phyloP scores from a whole-genome alignment of 2,329 filamentous ascomycete genomes.

The Penicillium fuscoglaucum region DNA sequence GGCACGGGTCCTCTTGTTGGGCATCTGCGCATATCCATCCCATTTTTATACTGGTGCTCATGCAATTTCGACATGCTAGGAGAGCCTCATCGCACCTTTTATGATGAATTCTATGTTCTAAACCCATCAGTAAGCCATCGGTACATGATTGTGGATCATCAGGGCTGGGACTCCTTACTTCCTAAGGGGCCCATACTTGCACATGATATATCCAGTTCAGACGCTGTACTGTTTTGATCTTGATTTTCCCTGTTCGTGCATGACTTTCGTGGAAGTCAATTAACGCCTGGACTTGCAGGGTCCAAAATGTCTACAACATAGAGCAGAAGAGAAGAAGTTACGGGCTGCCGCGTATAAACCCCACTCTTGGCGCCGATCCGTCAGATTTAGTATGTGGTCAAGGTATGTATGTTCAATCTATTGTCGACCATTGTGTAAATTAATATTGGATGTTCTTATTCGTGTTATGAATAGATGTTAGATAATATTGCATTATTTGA shows the following conservation, averaged over 20 bases:
- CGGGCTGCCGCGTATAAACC: constrained; percentile 1
- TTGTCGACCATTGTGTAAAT: neutral
- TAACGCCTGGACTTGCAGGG: neutral
- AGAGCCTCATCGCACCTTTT: constrained; percentile 6
- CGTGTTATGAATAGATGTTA: neutral
- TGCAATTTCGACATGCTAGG: constrained; percentile 1
- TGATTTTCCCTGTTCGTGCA: neutral
- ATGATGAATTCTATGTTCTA: neutral
- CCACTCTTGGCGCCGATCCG: constrained; percentile 7
- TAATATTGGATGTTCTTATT: neutral
- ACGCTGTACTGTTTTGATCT: neutral
- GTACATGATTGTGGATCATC: neutral
- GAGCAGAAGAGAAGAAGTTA: neutral
- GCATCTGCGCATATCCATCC: neutral
- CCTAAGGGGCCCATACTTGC: no score
- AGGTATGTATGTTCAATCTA: neutral
- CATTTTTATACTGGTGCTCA: neutral
- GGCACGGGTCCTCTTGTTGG: neutral
- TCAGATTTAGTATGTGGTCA: neutral
- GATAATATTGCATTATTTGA: neutral
- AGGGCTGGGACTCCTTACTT: neutral
- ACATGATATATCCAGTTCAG: no score
- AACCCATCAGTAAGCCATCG: neutral
- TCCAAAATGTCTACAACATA: neutral
- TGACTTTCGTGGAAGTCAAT: neutral